These are phyloP conservation scores for Pisolithus thermaeus DNA, from an alignment of 1,284 basidiomycete genomes.

Conservation along the genomic window DNA sequence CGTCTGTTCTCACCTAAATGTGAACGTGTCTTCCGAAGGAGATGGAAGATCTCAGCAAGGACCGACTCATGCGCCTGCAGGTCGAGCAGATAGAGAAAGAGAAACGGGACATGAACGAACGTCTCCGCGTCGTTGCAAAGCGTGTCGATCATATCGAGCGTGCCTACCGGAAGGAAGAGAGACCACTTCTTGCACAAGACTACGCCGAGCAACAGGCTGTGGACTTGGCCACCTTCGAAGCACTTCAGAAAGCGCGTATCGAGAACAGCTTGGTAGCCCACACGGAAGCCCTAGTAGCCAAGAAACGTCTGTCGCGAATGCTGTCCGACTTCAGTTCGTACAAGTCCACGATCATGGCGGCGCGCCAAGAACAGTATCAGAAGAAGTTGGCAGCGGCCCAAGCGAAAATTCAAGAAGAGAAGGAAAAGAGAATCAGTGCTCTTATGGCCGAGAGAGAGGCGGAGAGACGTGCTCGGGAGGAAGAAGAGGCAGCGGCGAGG, in stretches of 20 bases:
- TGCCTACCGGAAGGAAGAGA: slow-evolving; percentile 92
- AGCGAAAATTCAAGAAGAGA: slow-evolving; percentile 82
- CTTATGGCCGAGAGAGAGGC: slow-evolving; percentile 56
- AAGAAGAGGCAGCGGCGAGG: slow-evolving; percentile 30
- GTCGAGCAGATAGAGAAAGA: slow-evolving; percentile 96
- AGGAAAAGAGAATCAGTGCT: slow-evolving; percentile 61
- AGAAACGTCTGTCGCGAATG: slow-evolving; percentile 75
- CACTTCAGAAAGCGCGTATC: slow-evolving; percentile 55
- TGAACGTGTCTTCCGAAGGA: slow-evolving; percentile 41
- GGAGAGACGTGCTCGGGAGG: slow-evolving; percentile 50
- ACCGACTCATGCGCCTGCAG: slow-evolving; percentile 86
- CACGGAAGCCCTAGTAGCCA: slow-evolving; percentile 68
- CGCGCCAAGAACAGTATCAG: slow-evolving; percentile 69
- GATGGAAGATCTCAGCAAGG: slow-evolving; percentile 82
- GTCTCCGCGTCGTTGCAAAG: slow-evolving; percentile 81
- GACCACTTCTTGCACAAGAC: slow-evolving; percentile 80
- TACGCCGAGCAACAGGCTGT: slow-evolving; percentile 82
- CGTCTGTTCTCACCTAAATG: slow-evolving; percentile 1
- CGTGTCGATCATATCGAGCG: slow-evolving; percentile 96
- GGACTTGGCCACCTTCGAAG: slow-evolving; percentile 70
- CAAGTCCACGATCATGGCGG: slow-evolving; percentile 54
- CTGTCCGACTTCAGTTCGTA: slow-evolving; percentile 68
- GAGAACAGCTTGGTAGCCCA: slow-evolving; percentile 63
- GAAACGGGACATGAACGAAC: slow-evolving; percentile 84
- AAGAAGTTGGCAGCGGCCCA: slow-evolving; percentile 55